A percentile compares a stretch with the other conserved stretches of the same genome.
Evolutionary conservation across 2,329 filamentous ascomycete species (phyloP).

Genomic region (Penicillium sumatraense): DNA sequence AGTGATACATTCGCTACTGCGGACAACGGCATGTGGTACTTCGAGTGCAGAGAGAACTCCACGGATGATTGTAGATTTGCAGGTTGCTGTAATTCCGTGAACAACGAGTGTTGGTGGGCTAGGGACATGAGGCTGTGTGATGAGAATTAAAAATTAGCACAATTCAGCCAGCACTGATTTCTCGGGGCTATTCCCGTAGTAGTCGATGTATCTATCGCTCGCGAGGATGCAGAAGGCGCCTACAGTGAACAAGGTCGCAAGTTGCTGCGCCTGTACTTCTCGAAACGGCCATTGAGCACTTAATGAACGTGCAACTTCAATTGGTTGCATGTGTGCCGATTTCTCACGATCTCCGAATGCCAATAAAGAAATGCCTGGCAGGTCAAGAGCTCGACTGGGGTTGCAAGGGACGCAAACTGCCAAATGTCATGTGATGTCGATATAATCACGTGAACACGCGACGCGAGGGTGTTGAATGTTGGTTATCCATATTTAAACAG

Average conservation of each 20-base stretch:
- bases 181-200: no score
- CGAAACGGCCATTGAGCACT: conserved; percentile 50
- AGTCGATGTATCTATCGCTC: conserved; percentile 1
- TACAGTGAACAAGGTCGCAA: conserved; percentile 48
- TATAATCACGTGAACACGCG: conserved; percentile 26
- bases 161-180: background rate
- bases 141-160: background rate
- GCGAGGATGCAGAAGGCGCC: conserved; percentile 18
- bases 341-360: background rate
- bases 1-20: conserved; percentile 52
- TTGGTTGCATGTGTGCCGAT: conserved; percentile 33
- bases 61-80: conserved; percentile 75
- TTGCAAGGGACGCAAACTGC: no score
- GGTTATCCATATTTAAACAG: no score
- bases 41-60: conserved; percentile 67
- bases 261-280: conserved; percentile 46
- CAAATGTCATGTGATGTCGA: no score
- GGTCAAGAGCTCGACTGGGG: no score
- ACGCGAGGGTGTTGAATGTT: no score
- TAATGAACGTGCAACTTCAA: conserved; percentile 39
- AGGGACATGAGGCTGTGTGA: conserved; percentile 54
- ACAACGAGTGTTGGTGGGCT: conserved; percentile 75
- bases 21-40: conserved; percentile 47
- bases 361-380: no score
- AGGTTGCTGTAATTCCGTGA: conserved; percentile 84